A percentile compares a stretch with the other conserved stretches of the same genome.
Conservation (phyloP, 106 monocot genomes). For the Dendrobium nobile region DNA sequence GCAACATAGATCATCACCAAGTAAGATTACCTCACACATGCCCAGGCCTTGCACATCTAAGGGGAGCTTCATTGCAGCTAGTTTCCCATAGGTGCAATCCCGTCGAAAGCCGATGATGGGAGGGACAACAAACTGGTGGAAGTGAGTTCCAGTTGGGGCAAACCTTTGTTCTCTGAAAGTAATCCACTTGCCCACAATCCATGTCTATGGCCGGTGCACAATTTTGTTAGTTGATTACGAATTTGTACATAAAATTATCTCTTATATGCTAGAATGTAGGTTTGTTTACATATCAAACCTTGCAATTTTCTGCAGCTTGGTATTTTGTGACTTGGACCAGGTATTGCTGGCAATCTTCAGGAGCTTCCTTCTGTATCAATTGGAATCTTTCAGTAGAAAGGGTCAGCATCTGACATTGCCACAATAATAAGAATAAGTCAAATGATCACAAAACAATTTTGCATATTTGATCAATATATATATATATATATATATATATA, state of each 20-base stretch:
- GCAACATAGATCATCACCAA: too few relatives aligned
- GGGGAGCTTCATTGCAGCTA: slow-evolving; percentile 89
- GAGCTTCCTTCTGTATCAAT: slow-evolving; percentile 59
- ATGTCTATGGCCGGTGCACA: slow-evolving; percentile 37
- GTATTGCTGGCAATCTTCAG: slow-evolving; percentile 42
- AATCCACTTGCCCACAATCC: slow-evolving; percentile 96
- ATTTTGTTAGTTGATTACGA: not conserved
- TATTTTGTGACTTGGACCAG: slow-evolving; percentile 76
- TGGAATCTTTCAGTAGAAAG: slow-evolving; percentile 53
- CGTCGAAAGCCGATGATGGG: slow-evolving; percentile 72
- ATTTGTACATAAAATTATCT: not conserved
- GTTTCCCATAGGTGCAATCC: slow-evolving; percentile 88
- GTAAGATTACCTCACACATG: slow-evolving; percentile 63
- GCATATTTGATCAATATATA: too few relatives aligned
- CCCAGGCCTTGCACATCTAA: slow-evolving; percentile 75
- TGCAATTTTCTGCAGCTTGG: slow-evolving; percentile 59
- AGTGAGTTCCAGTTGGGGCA: slow-evolving; percentile 86
- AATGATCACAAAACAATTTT: too few relatives aligned
- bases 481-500: too few relatives aligned
- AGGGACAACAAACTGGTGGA: slow-evolving; percentile 96
- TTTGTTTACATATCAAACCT: slow-evolving; percentile 22
- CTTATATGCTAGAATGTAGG: not conserved
- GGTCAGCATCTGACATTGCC: slow-evolving; percentile 50
- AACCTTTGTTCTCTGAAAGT: slow-evolving; percentile 64
- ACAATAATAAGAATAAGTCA: too few relatives aligned